These are phyloP conservation scores for Lipomyces orientalis DNA, from an alignment of 805 yeast species.

Conservation along the genomic window DNA sequence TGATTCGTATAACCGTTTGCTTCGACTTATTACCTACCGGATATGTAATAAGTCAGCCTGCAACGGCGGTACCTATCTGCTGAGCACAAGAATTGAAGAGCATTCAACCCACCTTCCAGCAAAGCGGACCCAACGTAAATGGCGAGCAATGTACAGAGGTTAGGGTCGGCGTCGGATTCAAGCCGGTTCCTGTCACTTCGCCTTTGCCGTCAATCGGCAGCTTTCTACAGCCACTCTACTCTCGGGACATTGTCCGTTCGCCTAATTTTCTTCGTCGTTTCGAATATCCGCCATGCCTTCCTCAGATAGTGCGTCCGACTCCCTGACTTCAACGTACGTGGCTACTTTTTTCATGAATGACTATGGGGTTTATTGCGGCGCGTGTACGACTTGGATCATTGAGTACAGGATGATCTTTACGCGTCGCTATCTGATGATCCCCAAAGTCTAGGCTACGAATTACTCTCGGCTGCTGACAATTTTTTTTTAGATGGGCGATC, in stretches of 20 bases:
- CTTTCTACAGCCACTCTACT: not conserved
- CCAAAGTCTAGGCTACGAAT: not conserved
- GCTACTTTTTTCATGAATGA: not conserved
- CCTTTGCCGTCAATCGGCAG: not conserved
- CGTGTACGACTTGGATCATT: not conserved
- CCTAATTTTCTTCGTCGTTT: not conserved
- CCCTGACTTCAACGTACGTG: conserved; percentile 25
- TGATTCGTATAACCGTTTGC: no score
- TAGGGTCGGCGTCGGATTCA: not conserved
- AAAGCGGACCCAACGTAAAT: no score
- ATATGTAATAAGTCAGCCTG: no score
- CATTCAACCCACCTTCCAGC: no score
- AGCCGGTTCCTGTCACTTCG: not conserved
- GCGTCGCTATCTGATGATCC: not conserved
- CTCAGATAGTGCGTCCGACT: conserved; percentile 10
- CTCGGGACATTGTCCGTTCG: not conserved
- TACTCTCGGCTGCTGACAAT: conserved; percentile 4
- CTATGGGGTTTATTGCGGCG: not conserved
- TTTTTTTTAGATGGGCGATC: conserved; percentile 46
- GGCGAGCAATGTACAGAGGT: no score
- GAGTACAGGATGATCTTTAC: not conserved
- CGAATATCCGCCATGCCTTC: conserved; percentile 8
- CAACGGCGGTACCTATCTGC: no score
- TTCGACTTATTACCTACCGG: no score
- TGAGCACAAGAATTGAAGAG: no score